Base-by-base conservation (phyloP, 1,284 basidiomycete genomes). In the Fomitopsis betulina region DNA sequence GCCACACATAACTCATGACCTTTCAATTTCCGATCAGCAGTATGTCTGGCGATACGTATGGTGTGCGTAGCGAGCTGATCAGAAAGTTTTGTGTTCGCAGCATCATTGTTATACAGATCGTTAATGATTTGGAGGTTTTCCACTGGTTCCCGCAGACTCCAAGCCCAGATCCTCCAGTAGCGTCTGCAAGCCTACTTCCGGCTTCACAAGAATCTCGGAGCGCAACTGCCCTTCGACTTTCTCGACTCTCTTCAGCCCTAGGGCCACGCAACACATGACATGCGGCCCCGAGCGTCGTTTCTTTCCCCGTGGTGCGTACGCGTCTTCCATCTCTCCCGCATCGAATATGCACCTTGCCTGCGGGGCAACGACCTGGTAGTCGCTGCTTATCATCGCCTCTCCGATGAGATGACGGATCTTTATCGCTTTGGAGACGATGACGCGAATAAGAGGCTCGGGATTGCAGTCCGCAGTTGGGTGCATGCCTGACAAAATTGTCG, bases 331-430 rank as follows among this genome's bases (percentile, higher is more conserved):
- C 38, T 55, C 67, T 6, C 59, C 59, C 0, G 62, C 57, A 45
- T 78, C 70, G 56, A 77, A 84, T 23, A 43, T 60, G 73, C 12
- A 75, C 62, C 12, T 75, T 70, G 67, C 76, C 73, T 56, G 3
- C 9, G 37, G 35, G 25, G 54, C 45, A 9, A 58, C 79, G 57
- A 62, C 81, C 78, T 43, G 75, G 75, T 2, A 76, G 77, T 7
- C 79, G 76, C 43, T 57, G 19, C 61, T 59, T 2, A 61, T 39
- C n/a, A 84, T 71, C 23, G 76, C 78, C 63, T 82, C 80, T 2
- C 82, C 81, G 32, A 82, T 74, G 15, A 75, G 76, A 62, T 73
- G 76, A 61, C 83, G 81, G 54, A 85, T 62, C 17, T 73, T 72
- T 27, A 78, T 66, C 0, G 80, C 75, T 57, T 75, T 68, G 40